A percentile compares a stretch with the other conserved stretches of the same genome.
Conservation (phyloP, 768 basidiomycete species). For the Hygrocybe punicea region DNA sequence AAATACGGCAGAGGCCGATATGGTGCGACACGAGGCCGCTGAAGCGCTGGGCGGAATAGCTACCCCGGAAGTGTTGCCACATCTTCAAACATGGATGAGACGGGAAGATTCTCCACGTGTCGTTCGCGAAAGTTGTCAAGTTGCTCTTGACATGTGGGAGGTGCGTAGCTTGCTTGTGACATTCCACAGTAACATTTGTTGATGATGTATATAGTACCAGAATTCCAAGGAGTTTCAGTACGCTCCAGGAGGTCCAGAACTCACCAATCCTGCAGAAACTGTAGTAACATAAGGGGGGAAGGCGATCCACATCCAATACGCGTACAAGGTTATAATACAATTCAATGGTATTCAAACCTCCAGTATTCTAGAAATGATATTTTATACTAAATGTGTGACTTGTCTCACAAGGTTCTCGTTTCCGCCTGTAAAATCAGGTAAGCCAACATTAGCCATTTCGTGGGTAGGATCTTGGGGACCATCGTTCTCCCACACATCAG, state of each 20-base stretch:
- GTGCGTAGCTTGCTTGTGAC: constrained; percentile 37
- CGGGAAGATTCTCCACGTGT: constrained; percentile 79
- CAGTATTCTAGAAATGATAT: too few species aligned
- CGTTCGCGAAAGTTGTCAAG: constrained; percentile 92
- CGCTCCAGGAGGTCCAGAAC: constrained; percentile 37
- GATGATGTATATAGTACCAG: constrained; percentile 48
- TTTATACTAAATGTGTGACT: too few species aligned
- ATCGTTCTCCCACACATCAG: too few species aligned
- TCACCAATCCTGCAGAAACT: neutral
- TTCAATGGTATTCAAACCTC: too few species aligned
- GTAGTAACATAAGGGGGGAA: neutral
- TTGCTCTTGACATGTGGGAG: constrained; percentile 98
- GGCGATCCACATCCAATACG: neutral
- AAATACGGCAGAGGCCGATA: constrained; percentile 73
- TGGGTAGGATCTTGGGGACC: too few species aligned
- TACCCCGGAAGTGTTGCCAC: constrained; percentile 83
- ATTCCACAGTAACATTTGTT: neutral
- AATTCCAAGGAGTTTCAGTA: constrained; percentile 72
- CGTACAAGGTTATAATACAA: neutral
- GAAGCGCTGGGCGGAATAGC: constrained; percentile 98
- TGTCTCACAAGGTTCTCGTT: too few species aligned
- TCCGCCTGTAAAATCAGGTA: too few species aligned
- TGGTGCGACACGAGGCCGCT: constrained; percentile 98
- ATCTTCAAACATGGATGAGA: constrained; percentile 80
- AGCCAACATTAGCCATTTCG: too few species aligned